Evolutionary conservation across 2,329 filamentous ascomycete species (phyloP), one percentile per base, ranked within the genome.

Genomic region (Pezicula carpinea): DNA sequence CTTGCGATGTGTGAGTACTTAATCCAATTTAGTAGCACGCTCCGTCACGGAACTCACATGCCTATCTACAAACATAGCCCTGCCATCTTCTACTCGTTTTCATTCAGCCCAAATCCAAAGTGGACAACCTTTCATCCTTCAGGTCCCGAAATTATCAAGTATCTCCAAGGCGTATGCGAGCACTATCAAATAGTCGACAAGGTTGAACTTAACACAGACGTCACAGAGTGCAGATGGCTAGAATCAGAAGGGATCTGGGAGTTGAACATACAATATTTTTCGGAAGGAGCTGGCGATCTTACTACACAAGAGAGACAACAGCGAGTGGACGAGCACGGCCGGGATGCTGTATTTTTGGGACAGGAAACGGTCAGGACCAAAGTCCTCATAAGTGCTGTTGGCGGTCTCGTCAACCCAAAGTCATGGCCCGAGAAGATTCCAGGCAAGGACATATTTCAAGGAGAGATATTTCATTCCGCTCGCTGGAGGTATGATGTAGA

Each of bases 141-240:
- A 0, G 75, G 74, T 3, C 60, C 57, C 10, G 76, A 80, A 53
- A 72, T 79, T 29, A 66, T 72, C 13, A 64, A 68, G 35, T 80
- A 80, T 55, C 65, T 77, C 21, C 66, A 75, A 33, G 68, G 71
- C 44, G 74, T 79, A n/a, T 77, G 74, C 58, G 67, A 71, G 43
- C 66, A 71, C 41, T 78, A 72, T 57, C 54, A 71, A 34, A 71
- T 80, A 32, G 67, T 73, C 13, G 76, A 80, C 57, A 81, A 81
- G 54, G 75, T 82, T 38, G 73, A 80, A 50, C 65, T 77, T 46
- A 76, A 80, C 51, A 80, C 77, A 2, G 75, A 80, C 39, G 73
- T 81, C n/a, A 69, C 68, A 47, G 63, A 70, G 43, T 67, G 74
- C 43, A 65, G 60, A 43, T 81, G 77, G 76, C 60, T 79, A 3